phyloP scores from a whole-genome alignment of 495 filamentous ascomycete genomes.

The Aspergillus ostianus region DNA sequence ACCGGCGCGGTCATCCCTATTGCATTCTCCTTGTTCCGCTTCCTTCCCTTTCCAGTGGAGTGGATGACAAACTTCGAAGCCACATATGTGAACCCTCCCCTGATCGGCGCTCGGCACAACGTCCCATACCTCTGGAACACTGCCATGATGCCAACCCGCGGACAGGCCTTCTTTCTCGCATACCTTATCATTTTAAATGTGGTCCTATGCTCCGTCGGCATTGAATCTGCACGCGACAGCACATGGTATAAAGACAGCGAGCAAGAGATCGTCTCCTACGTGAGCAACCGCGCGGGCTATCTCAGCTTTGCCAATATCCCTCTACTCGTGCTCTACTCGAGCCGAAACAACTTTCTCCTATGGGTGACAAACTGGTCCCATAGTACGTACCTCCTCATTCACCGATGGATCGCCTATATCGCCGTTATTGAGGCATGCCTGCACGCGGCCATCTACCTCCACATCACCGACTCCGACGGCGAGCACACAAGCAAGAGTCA shows the following conservation, averaged over 20 bases:
- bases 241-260: background rate
- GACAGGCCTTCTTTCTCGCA: conserved; percentile 2
- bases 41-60: background rate
- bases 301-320: conserved; percentile 10
- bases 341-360: conserved; percentile 8
- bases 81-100: background rate
- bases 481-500: background rate
- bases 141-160: conserved; percentile 7
- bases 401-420: conserved; percentile 7
- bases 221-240: background rate
- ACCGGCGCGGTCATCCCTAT: conserved; percentile 1
- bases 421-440: conserved; percentile 3
- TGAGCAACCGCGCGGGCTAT: background rate
- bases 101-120: conserved; percentile 5
- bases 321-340: conserved; percentile 4
- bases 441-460: conserved; percentile 4
- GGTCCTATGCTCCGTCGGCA: background rate
- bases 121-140: background rate
- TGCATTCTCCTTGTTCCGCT: background rate
- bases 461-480: background rate
- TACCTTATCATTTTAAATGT: conserved; percentile 3
- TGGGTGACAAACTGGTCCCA: conserved; percentile 7
- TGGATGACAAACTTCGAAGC: background rate
- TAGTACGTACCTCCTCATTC: conserved; percentile 3
- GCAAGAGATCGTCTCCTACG: background rate